Conservation (phyloP, 2,329 filamentous ascomycete species). For the Botryotinia globosa region DNA sequence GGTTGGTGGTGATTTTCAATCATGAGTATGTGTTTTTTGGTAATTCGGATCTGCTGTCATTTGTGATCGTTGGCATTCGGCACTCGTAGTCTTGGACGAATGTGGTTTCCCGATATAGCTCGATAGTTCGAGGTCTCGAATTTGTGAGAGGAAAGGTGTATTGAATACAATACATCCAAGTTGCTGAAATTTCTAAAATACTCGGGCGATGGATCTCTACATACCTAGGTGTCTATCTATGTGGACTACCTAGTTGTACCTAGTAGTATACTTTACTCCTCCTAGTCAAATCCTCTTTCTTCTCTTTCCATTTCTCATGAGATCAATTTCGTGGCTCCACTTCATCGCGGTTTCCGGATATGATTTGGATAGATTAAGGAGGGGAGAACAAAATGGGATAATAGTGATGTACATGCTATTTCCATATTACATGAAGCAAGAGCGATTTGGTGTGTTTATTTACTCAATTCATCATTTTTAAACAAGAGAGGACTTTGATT, state of each 20-base stretch:
- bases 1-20: background rate
- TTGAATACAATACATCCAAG: background rate
- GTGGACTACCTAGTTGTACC: background rate
- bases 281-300: background rate
- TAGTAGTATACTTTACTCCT: background rate
- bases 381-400: background rate
- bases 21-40: background rate
- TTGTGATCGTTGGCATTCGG: background rate
- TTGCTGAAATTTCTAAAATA: rapidly evolving
- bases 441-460: background rate
- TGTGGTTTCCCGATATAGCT: background rate
- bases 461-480: background rate
- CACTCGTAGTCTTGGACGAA: background rate
- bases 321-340: background rate
- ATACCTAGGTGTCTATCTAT: background rate
- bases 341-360: background rate
- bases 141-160: background rate
- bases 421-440: background rate
- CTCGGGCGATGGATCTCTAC: background rate
- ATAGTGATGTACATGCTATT: background rate
- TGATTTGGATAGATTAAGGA: too few relatives aligned
- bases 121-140: background rate
- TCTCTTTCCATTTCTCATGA: background rate
- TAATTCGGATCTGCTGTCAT: background rate
- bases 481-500: background rate